Percentiles rank a stretch among this genome's conserved stretches.
These are phyloP conservation scores for Hapsidospora chrysogenum DNA, from an alignment of 495 filamentous ascomycete genomes.

Conservation along the genomic window DNA sequence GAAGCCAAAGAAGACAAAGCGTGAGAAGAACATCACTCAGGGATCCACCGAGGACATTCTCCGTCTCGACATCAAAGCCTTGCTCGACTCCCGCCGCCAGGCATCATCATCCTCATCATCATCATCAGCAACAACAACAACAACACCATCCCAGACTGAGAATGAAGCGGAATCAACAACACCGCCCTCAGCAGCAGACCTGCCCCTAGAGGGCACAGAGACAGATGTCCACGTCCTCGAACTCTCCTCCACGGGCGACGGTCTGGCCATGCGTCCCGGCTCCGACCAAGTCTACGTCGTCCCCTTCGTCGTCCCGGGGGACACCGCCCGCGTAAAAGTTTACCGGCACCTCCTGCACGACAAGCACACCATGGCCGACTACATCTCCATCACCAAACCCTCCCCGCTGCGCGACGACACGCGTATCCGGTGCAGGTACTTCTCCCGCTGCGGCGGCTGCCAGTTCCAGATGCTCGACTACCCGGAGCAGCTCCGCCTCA, in stretches of 20 bases:
- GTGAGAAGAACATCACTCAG: constrained; percentile 31
- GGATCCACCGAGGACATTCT: constrained; percentile 62
- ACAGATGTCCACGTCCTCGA: constrained; percentile 61
- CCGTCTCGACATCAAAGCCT: constrained; percentile 44
- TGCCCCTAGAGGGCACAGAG: constrained; percentile 56
- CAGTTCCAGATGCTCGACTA: constrained; percentile 97
- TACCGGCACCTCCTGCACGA: constrained; percentile 41
- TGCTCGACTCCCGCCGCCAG: constrained; percentile 33
- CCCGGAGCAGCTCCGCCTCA: constrained; percentile 65
- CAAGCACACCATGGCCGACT: constrained; percentile 59
- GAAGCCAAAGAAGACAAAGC: constrained; percentile 40
- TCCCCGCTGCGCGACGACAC: constrained; percentile 63
- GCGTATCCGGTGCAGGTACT: constrained; percentile 68
- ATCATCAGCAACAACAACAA: constrained; percentile 7
- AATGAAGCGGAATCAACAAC: constrained; percentile 2
- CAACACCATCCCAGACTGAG: constrained; percentile 2
- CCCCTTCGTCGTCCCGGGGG: constrained; percentile 71
- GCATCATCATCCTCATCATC: too few relatives aligned
- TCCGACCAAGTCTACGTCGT: constrained; percentile 69
- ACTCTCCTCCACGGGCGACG: constrained; percentile 83
- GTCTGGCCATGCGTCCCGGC: constrained; percentile 48
- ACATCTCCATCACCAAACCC: constrained; percentile 57
- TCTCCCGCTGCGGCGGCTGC: constrained; percentile 73
- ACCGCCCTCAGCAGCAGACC: constrained; percentile 4
- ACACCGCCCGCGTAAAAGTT: constrained; percentile 64